Evolutionary conservation across 1,284 basidiomycete species (phyloP).

Genomic region (Calocybe gambosa): DNA sequence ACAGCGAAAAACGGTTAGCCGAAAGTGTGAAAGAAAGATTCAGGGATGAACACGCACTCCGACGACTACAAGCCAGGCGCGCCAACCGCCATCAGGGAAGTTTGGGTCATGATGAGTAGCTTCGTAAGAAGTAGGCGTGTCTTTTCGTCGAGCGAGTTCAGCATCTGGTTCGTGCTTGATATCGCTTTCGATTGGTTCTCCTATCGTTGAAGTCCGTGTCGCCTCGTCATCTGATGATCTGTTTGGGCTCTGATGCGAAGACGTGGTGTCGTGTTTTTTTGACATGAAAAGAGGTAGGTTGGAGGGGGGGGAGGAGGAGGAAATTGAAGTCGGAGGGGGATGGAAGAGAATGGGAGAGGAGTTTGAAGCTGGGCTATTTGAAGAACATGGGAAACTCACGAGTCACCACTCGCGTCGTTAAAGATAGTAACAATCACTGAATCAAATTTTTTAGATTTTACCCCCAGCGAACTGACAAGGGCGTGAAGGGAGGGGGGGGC

Average conservation of each 20-base stretch:
- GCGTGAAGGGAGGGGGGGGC: not conserved
- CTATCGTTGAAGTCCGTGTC: constrained; percentile 2
- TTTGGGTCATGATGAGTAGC: constrained; percentile 14
- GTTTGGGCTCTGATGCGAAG: not conserved
- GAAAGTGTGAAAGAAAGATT: constrained; percentile 6
- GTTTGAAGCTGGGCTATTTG: constrained; percentile 10
- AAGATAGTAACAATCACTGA: not conserved
- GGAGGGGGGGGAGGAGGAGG: not conserved
- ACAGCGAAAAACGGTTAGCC: not conserved
- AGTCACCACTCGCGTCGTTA: not conserved
- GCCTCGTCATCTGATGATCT: constrained; percentile 5
- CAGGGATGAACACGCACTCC: constrained; percentile 30
- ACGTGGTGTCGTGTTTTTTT: not conserved
- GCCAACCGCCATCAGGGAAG: constrained; percentile 45
- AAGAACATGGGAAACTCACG: constrained; percentile 12
- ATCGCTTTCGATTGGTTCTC: not conserved
- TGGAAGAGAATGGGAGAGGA: not conserved
- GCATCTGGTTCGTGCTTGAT: constrained; percentile 4
- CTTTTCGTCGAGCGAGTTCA: not conserved
- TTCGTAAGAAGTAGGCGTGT: not conserved
- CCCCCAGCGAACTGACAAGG: not conserved
- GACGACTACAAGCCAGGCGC: constrained; percentile 46
- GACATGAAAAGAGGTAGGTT: not conserved
- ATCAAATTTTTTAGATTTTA: not conserved
- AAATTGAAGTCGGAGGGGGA: not conserved